These are phyloP conservation scores for Teratosphaeria zuluensis DNA, from an alignment of 2,329 filamentous ascomycete species.

Conservation along the genomic window DNA sequence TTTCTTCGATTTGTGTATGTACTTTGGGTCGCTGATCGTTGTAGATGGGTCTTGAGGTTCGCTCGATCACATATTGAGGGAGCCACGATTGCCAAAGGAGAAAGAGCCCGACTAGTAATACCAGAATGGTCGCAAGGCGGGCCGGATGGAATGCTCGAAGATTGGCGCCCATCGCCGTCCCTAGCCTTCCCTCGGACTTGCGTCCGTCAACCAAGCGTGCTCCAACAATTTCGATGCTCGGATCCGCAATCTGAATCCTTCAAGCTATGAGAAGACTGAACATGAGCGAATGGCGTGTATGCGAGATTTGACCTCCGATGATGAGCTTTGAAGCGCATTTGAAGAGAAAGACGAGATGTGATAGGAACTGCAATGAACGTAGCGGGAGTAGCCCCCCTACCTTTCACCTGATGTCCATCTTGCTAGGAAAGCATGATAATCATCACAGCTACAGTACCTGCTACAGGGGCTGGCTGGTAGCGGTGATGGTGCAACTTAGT, in stretches of 20 bases:
- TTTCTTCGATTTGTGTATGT: not conserved
- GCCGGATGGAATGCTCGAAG: not conserved
- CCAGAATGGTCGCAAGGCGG: constrained; percentile 1
- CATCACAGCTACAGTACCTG: not conserved
- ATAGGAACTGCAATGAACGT: not conserved
- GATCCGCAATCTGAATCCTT: no score
- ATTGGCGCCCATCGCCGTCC: not conserved
- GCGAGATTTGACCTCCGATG: not conserved
- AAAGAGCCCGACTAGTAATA: constrained; percentile 2
- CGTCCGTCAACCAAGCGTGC: not conserved
- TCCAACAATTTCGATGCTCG: not conserved
- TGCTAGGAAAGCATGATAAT: not conserved
- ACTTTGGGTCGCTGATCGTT: not conserved
- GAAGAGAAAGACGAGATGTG: not conserved
- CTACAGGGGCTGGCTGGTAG: not conserved
- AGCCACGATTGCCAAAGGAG: constrained; percentile 1
- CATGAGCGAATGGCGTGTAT: not conserved
- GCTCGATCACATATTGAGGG: not conserved
- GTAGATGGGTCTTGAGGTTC: not conserved
- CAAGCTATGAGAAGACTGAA: not conserved
- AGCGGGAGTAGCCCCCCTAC: not conserved
- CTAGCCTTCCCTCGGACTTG: not conserved
- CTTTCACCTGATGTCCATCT: not conserved
- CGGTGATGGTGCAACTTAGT: not conserved
- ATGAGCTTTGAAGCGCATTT: not conserved